Percentiles rank a stretch among this genome's conserved stretches.
These are phyloP conservation scores for Aspergillus carbonarius DNA, from an alignment of 2,329 filamentous ascomycete species.

Conservation along the genomic window DNA sequence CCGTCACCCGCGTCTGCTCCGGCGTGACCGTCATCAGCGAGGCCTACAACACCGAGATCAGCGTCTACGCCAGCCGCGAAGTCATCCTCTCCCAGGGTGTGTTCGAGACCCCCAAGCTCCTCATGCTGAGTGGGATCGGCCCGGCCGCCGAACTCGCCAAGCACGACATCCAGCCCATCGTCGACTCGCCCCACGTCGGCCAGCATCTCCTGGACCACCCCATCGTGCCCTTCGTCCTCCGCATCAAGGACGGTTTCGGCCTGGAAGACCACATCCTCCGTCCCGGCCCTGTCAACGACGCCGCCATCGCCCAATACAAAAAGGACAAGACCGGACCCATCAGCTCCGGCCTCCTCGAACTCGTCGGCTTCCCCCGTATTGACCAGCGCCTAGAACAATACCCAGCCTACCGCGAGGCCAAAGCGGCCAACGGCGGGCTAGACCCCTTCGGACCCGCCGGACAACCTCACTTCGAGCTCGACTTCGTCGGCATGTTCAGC, in stretches of 20 bases:
- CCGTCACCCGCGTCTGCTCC: conserved; percentile 39
- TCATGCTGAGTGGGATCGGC: conserved; percentile 52
- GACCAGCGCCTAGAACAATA: conserved; percentile 33
- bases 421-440: conserved; percentile 39
- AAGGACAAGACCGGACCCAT: conserved; percentile 44
- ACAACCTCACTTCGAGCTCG: conserved; percentile 62
- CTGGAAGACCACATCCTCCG: conserved; percentile 45
- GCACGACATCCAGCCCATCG: conserved; percentile 32
- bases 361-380: conserved; percentile 52
- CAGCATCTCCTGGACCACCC: conserved; percentile 41
- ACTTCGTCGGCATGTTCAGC: conserved; percentile 61
- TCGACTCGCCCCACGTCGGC: conserved; percentile 30
- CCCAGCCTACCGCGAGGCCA: conserved; percentile 48
- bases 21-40: conserved; percentile 51
- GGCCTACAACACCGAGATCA: conserved; percentile 34
- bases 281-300: conserved; percentile 31
- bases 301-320: conserved; percentile 37
- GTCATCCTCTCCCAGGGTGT: conserved; percentile 51
- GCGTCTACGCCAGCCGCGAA: conserved; percentile 52
- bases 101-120: conserved; percentile 54
- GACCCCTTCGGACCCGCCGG: conserved; percentile 59
- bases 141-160: conserved; percentile 42
- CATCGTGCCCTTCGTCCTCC: conserved; percentile 43
- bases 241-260: conserved; percentile 43
- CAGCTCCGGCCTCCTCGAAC: conserved; percentile 46